Conservation (phyloP, 1,284 basidiomycete genomes). For the Trametes versicolor region DNA sequence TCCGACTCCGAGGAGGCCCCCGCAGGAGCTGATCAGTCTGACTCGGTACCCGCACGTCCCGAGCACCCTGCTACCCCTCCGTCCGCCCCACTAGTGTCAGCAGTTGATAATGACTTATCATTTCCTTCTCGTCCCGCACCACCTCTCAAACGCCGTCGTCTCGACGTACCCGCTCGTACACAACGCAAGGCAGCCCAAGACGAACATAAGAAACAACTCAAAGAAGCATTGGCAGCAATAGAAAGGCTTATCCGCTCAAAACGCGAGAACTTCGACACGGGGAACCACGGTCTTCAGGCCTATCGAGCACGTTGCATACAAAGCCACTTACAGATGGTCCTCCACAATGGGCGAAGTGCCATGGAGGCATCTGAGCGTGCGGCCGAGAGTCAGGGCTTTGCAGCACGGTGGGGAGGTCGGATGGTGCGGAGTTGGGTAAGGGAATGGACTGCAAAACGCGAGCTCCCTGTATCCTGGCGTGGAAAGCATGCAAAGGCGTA, state of each 20-base stretch:
- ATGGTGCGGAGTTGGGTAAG: constrained; percentile 41
- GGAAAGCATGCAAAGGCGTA: constrained; percentile 46
- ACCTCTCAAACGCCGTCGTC: constrained; percentile 3
- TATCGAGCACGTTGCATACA: constrained; percentile 8
- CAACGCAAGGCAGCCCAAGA: neutral
- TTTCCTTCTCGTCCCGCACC: neutral
- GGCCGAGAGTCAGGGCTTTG: constrained; percentile 44
- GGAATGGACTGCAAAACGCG: constrained; percentile 39
- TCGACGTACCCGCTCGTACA: neutral
- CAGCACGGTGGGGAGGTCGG: constrained; percentile 35
- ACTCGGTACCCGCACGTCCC: too few relatives aligned
- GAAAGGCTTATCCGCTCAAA: constrained; percentile 4
- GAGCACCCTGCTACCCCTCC: too few relatives aligned
- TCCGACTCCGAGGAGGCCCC: neutral
- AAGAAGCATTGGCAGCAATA: neutral
- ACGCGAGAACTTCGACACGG: neutral
- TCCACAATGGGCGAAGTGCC: constrained; percentile 1
- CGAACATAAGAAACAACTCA: neutral
- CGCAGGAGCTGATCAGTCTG: neutral
- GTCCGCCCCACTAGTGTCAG: too few relatives aligned
- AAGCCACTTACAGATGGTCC: constrained; percentile 4
- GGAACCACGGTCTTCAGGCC: constrained; percentile 8
- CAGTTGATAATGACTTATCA: neutral
- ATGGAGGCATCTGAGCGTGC: constrained; percentile 44
- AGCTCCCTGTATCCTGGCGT: constrained; percentile 35